Base-by-base conservation (phyloP, 2,329 filamentous ascomycete genomes). In the Penicillium freii region DNA sequence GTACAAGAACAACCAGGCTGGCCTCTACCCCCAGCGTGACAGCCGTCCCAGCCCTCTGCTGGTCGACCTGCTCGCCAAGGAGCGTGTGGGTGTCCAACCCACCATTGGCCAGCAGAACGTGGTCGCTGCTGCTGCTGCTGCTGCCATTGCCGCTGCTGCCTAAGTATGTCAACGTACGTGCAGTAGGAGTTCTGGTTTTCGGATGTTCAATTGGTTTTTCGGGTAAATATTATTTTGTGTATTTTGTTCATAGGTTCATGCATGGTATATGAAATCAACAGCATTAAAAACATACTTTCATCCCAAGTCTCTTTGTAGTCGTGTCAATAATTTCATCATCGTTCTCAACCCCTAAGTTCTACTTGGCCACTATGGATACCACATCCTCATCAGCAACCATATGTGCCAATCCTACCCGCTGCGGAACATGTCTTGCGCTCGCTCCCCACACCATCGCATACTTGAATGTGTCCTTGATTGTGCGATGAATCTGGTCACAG, bases 401-500 rank as follows among this genome's bases (percentile, higher is more conserved):
- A 80, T 99, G 94, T 7, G 85, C 81, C 69, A 99, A 75, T 1
- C 94, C 95, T 38, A 97, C 93, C 61, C 94, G 82, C 80, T 99
- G 94, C 36, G 95, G 94, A 36, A 97, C 82, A 80, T 99, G 95
- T 69, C 91, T 87, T 36, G 94, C 94, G 75, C 93, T 97, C 19
- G 92, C 92, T 5, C 94, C 94, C 95, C 95, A 99, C 0, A 99
- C 94, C 64, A 97, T 78, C 3, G 94, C 95, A 78, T 97, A 97
- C 81, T 97, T 99, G 83, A 97, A 99, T 5, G 92, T 96, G 62
- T 99, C 95, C 84, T 97, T 99, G 64, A 99, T 80, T 27, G 87
- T 94, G 61, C 94, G 83, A 78, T 99, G 94, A 65, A 99, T 90
- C 68, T 91, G 87, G 75, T 99, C 94, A 76, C 94, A 99, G 10